A percentile compares a stretch with the other conserved stretches of the same genome.
Conservation (phyloP, 2,329 filamentous ascomycete genomes). For the Sporothrix inflata region DNA sequence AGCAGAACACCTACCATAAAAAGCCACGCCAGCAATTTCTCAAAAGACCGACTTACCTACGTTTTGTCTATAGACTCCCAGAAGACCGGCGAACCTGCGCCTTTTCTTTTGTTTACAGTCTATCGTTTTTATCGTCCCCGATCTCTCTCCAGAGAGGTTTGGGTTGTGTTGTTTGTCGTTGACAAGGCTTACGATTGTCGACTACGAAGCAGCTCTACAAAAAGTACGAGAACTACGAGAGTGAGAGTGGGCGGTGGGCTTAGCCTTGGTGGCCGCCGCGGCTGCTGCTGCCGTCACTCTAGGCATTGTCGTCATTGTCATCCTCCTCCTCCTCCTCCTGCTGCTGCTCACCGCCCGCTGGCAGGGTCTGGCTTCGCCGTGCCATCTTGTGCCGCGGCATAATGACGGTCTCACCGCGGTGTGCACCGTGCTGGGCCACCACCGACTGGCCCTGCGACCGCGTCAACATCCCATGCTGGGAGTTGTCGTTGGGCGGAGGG, state of each 20-base stretch:
- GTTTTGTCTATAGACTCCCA: too few relatives aligned
- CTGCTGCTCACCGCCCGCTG: not conserved
- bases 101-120: not conserved
- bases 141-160: not conserved
- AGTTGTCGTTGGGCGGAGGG: not conserved
- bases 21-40: not conserved
- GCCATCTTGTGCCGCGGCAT: constrained; percentile 12
- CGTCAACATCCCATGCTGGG: constrained; percentile 8
- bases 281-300: too few relatives aligned
- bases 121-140: not conserved
- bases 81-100: not conserved
- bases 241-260: not conserved
- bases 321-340: not conserved
- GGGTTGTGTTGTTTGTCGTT: not conserved
- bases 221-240: not conserved
- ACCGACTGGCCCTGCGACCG: not conserved
- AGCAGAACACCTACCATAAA: not conserved
- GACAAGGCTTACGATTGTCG: not conserved
- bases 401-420: not conserved
- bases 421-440: not conserved
- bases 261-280: too few relatives aligned
- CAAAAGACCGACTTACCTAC: not conserved
- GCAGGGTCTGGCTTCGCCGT: not conserved
- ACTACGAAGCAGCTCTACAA: not conserved
- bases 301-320: not conserved